Conservation (phyloP, 345 rosid species). For the Sisymbrium irio region DNA sequence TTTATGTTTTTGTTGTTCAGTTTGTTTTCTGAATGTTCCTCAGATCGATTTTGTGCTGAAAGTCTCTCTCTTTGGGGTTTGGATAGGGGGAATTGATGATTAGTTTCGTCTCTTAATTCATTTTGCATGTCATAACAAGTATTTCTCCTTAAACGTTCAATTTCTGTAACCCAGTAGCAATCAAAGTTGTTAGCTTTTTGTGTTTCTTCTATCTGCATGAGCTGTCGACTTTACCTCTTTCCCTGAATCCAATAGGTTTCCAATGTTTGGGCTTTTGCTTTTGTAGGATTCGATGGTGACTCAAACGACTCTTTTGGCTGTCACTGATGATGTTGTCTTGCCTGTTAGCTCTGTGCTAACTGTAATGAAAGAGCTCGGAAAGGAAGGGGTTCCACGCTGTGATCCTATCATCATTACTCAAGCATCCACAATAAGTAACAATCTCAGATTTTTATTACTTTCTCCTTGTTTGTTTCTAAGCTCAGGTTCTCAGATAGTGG, state of each 20-base stretch:
- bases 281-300: slow-evolving; percentile 27
- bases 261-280: background rate
- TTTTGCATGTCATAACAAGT: slow-evolving; percentile 13
- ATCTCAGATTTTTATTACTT: background rate
- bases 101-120: background rate
- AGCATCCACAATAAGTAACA: slow-evolving; percentile 54
- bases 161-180: slow-evolving; percentile 1
- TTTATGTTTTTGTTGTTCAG: background rate
- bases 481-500: background rate
- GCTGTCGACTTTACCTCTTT: background rate
- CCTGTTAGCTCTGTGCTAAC: slow-evolving; percentile 37
- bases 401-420: slow-evolving; percentile 59
- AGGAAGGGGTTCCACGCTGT: slow-evolving; percentile 32
- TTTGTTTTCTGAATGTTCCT: background rate
- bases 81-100: background rate
- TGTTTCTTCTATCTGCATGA: background rate
- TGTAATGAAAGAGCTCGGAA: slow-evolving; percentile 39
- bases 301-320: slow-evolving; percentile 27
- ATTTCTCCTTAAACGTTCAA: too few relatives aligned
- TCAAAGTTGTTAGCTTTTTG: slow-evolving; percentile 2
- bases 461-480: background rate
- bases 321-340: slow-evolving; percentile 35
- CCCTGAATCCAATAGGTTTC: background rate
- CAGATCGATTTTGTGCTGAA: slow-evolving; percentile 4
- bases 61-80: background rate